Percentiles rank a stretch among this genome's conserved stretches.
These are phyloP conservation scores for Dendrothele bispora DNA, from an alignment of 768 basidiomycete species.

Conservation along the genomic window DNA sequence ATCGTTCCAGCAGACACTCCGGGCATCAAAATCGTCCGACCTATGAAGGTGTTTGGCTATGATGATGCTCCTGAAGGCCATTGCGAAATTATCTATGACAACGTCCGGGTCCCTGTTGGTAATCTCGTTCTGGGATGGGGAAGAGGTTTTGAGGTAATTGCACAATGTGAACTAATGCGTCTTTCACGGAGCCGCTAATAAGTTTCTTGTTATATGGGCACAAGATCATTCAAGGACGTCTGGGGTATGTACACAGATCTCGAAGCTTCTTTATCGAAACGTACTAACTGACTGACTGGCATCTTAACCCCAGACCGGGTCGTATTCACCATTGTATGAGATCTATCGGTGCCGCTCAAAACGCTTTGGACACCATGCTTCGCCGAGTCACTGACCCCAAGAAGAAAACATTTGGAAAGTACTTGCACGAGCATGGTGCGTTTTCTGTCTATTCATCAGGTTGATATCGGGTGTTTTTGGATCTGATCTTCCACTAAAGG, in stretches of 20 bases:
- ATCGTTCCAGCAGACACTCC: conserved; percentile 87
- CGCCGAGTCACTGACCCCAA: conserved; percentile 89
- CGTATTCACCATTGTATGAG: conserved; percentile 99
- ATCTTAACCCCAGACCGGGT: conserved; percentile 65
- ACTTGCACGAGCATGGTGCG: conserved; percentile 85
- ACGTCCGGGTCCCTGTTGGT: conserved; percentile 83
- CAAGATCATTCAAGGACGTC: conserved; percentile 93
- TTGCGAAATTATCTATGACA: conserved; percentile 92
- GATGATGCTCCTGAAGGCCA: conserved; percentile 97
- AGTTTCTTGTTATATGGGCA: too few species aligned
- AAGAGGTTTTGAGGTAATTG: conserved; percentile 81
- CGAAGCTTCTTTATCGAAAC: background rate
- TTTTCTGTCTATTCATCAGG: background rate
- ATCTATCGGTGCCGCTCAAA: conserved; percentile 85
- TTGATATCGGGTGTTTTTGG: background rate
- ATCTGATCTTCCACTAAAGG: conserved; percentile 42
- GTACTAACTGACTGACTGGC: too few species aligned
- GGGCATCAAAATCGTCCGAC: conserved; percentile 88
- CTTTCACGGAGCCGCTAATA: background rate
- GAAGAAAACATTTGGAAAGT: conserved; percentile 93
- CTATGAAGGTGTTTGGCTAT: conserved; percentile 92
- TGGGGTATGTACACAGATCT: conserved; percentile 62
- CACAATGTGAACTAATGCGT: background rate
- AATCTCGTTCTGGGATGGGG: conserved; percentile 94
- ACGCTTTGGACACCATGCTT: conserved; percentile 85